phyloP scores from a whole-genome alignment of 768 basidiomycete genomes.

The Lentinula lateritia region DNA sequence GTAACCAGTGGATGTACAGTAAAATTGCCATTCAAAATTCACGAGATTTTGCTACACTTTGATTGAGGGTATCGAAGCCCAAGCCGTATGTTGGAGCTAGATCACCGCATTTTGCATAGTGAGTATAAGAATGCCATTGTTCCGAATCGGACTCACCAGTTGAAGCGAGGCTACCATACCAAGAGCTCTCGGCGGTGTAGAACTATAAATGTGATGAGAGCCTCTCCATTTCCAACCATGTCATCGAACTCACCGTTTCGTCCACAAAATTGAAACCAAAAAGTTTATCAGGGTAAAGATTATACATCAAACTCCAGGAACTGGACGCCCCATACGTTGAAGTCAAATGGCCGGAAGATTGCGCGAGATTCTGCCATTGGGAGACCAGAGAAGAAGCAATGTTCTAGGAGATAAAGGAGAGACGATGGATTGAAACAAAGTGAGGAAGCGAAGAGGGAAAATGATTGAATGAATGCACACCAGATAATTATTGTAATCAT shows the following conservation, averaged over 20 bases:
- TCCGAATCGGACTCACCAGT: background rate
- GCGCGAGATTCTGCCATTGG: slow-evolving; percentile 8
- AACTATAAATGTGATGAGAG: background rate
- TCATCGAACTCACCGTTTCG: background rate
- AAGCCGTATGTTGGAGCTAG: slow-evolving; percentile 2
- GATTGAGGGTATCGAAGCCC: background rate
- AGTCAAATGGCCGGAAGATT: slow-evolving; percentile 1
- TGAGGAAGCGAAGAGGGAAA: background rate
- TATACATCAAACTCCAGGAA: slow-evolving; percentile 36
- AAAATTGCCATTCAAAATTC: background rate
- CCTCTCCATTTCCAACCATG: background rate
- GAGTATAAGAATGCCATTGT: background rate
- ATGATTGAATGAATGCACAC: background rate
- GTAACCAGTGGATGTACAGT: background rate
- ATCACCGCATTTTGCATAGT: background rate
- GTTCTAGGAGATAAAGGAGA: background rate
- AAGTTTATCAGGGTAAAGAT: slow-evolving; percentile 39
- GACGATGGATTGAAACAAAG: background rate
- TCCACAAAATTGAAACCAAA: slow-evolving; percentile 17
- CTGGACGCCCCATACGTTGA: slow-evolving; percentile 6
- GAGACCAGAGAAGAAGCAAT: background rate
- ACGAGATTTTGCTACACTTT: slow-evolving; percentile 6
- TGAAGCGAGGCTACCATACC: background rate
- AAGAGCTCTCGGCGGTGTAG: background rate
- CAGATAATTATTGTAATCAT: background rate